Percentiles rank a stretch among this genome's conserved stretches.
These are phyloP conservation scores for Ophiostoma populinum DNA, from an alignment of 2,329 filamentous ascomycete species.

Conservation along the genomic window DNA sequence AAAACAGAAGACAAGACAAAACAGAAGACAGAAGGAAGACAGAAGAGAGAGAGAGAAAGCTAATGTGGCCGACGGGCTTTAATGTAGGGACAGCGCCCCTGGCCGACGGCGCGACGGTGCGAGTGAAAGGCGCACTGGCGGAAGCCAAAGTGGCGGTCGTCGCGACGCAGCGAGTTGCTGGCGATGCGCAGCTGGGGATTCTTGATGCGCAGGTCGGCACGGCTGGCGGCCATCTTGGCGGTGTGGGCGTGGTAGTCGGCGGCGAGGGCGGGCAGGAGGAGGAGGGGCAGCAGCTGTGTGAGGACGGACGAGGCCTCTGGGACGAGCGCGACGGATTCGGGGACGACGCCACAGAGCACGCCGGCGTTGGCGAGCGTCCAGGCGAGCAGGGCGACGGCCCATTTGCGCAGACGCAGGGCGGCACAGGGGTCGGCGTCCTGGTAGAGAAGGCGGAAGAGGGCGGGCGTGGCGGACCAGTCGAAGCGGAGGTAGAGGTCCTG, in stretches of 20 bases:
- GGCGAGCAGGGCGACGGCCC: conserved; percentile 44
- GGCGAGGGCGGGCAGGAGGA: conserved; percentile 28
- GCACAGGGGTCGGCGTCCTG: conserved; percentile 31
- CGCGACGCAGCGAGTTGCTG: conserved; percentile 35
- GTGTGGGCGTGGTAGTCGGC: conserved; percentile 35
- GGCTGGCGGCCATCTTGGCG: conserved; percentile 31
- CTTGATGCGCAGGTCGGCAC: conserved; percentile 36
- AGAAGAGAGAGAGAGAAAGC: not conserved
- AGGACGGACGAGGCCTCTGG: conserved; percentile 14
- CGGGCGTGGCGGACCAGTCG: conserved; percentile 39
- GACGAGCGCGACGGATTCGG: not conserved
- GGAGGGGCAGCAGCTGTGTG: conserved; percentile 19
- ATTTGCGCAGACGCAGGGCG: conserved; percentile 36
- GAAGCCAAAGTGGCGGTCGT: conserved; percentile 42
- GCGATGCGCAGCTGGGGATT: conserved; percentile 42
- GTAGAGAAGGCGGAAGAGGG: conserved; percentile 35
- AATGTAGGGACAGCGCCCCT: conserved; percentile 34
- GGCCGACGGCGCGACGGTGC: conserved; percentile 35
- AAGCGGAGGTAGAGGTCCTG: conserved; percentile 41
- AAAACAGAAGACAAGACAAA: not conserved
- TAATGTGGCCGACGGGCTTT: no score
- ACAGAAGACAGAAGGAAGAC: conserved; percentile 12
- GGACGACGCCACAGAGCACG: not conserved
- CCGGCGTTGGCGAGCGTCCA: conserved; percentile 27
- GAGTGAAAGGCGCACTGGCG: conserved; percentile 44